Percentiles rank a stretch among this genome's conserved stretches.
These are phyloP conservation scores for Verbascum thapsus DNA, from an alignment of 257 asterid genomes.

Conservation along the genomic window DNA sequence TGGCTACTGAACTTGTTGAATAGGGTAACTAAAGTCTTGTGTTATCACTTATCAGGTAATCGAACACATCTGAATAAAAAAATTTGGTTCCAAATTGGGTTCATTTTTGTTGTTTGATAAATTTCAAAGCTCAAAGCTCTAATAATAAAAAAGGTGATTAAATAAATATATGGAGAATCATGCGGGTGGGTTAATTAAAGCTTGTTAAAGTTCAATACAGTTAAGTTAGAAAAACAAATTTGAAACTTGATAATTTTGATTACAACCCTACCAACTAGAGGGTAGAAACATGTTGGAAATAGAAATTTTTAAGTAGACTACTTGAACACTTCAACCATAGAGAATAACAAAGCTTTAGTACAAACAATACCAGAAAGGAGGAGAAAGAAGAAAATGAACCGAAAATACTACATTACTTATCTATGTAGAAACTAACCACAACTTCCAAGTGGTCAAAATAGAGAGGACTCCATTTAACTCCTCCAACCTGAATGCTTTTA, in stretches of 20 bases:
- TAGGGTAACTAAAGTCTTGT: background rate
- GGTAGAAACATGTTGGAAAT: background rate
- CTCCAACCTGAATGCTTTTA: slow-evolving; percentile 31
- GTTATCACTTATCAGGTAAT: slow-evolving; percentile 6
- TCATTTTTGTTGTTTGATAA: too few relatives aligned
- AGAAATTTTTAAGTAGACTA: background rate
- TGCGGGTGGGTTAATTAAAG: too few relatives aligned
- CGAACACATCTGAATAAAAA: background rate
- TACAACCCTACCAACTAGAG: too few relatives aligned
- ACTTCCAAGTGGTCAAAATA: slow-evolving; percentile 28
- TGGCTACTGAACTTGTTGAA: background rate
- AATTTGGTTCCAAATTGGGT: too few relatives aligned
- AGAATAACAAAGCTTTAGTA: too few relatives aligned
- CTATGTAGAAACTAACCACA: slow-evolving; percentile 38
- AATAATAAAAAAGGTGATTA: too few relatives aligned
- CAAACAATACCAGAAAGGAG: slow-evolving; percentile 13
- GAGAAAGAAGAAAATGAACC: slow-evolving; percentile 12
- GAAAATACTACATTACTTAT: slow-evolving; percentile 41
- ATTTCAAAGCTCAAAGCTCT: too few relatives aligned
- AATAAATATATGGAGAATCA: too few relatives aligned
- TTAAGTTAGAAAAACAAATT: too few relatives aligned
- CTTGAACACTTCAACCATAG: background rate
- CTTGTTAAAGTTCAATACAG: too few relatives aligned
- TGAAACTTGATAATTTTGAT: too few relatives aligned
- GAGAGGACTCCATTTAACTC: slow-evolving; percentile 22